These are phyloP conservation scores for Intubia oerlemansii DNA, from an alignment of 2,329 filamentous ascomycete species.

Conservation along the genomic window DNA sequence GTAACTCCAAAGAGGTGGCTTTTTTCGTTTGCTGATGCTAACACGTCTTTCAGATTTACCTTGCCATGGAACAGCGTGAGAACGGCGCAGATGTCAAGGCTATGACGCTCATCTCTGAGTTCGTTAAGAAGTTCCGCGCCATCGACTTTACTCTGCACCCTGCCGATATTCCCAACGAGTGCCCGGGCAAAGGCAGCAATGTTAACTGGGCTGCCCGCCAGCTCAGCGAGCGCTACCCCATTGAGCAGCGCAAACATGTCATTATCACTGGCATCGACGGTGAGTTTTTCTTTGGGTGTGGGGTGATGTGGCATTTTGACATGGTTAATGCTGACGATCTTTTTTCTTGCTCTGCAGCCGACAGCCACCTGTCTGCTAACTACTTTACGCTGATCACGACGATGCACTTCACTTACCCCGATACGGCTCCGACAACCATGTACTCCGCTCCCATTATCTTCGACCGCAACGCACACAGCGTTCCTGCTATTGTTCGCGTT, in stretches of 20 bases:
- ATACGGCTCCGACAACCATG: constrained; percentile 38
- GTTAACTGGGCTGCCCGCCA: constrained; percentile 48
- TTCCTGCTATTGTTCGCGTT: constrained; percentile 46
- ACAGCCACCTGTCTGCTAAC: constrained; percentile 46
- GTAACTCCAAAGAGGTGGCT: no score
- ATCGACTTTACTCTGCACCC: constrained; percentile 50
- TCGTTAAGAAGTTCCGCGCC: constrained; percentile 40
- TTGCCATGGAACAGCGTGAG: constrained; percentile 55
- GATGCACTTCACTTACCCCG: constrained; percentile 37
- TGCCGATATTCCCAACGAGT: constrained; percentile 40
- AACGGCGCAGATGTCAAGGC: constrained; percentile 39
- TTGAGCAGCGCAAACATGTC: constrained; percentile 32
- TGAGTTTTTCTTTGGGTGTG: constrained; percentile 21
- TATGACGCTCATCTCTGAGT: constrained; percentile 35
- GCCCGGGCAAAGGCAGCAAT: constrained; percentile 57
- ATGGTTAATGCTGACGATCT: constrained; percentile 11
- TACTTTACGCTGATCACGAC: constrained; percentile 45
- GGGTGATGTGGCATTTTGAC: neutral
- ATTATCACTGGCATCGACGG: constrained; percentile 54
- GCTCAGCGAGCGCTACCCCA: constrained; percentile 37
- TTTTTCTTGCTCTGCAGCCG: constrained; percentile 24
- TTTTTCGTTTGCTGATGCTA: neutral
- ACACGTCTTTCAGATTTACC: constrained; percentile 34
- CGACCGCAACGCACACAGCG: constrained; percentile 48
- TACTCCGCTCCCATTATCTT: constrained; percentile 55